Evolutionary conservation across 345 rosid species (phyloP).

Genomic region (Theobroma cacao): DNA sequence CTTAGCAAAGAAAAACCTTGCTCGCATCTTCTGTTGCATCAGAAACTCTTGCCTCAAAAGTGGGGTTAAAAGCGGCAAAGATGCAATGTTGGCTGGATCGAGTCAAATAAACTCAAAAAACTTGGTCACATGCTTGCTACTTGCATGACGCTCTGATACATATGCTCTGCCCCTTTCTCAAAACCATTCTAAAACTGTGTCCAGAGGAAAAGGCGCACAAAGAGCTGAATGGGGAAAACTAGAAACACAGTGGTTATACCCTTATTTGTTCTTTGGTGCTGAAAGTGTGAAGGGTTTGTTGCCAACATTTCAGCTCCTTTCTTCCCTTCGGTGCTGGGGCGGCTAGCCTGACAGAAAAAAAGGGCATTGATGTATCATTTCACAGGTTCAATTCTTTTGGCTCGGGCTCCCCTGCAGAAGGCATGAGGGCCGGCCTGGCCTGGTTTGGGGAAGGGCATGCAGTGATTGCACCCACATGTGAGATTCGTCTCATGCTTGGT

Average conservation of each 20-base stretch:
- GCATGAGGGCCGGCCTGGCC: too few relatives aligned
- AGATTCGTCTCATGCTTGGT: too few relatives aligned
- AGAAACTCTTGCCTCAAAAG: not conserved
- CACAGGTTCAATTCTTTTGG: constrained; percentile 6
- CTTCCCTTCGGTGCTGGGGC: not conserved
- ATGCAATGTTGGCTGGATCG: not conserved
- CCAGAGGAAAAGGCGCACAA: not conserved
- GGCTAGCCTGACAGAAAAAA: not conserved
- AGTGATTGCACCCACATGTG: too few relatives aligned
- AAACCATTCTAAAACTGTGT: constrained; percentile 41
- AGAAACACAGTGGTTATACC: not conserved
- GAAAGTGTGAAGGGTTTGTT: constrained; percentile 19
- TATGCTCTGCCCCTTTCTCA: constrained; percentile 71
- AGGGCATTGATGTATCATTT: not conserved
- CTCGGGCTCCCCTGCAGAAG: too few relatives aligned
- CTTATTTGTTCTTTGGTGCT: not conserved
- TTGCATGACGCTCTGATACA: constrained; percentile 42
- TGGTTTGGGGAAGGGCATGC: too few relatives aligned
- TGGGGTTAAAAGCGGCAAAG: constrained; percentile 8
- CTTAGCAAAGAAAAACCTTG: constrained; percentile 6
- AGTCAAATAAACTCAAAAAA: not conserved
- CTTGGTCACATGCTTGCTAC: constrained; percentile 43
- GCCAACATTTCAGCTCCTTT: not conserved
- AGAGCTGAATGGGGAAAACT: not conserved
- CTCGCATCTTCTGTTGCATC: not conserved